Evolutionary conservation across 2,329 filamentous ascomycete genomes (phyloP).

Genomic region (Aureobasidium lini): DNA sequence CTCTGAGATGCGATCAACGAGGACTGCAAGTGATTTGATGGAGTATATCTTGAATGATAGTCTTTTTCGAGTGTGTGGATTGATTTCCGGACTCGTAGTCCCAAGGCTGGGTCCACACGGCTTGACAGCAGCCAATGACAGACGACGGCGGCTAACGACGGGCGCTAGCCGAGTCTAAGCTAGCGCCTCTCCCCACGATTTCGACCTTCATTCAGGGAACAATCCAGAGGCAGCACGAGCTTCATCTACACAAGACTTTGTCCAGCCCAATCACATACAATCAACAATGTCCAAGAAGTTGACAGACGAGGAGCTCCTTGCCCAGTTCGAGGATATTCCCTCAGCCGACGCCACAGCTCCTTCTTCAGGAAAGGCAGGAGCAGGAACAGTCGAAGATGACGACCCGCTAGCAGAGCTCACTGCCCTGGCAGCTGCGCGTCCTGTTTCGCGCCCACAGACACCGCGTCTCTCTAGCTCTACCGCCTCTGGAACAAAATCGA

Average conservation of each 20-base stretch:
- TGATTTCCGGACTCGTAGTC: conserved; percentile 10
- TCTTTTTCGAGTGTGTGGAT: conserved; percentile 12
- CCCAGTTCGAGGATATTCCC: conserved; percentile 39
- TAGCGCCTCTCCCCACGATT: conserved; percentile 1
- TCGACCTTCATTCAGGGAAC: background rate
- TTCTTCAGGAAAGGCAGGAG: conserved; percentile 31
- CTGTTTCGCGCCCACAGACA: conserved; percentile 69
- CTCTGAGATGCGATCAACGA: background rate
- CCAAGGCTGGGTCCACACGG: background rate
- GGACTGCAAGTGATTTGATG: background rate
- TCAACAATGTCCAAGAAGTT: conserved; percentile 26
- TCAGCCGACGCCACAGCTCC: conserved; percentile 43
- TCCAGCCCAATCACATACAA: background rate
- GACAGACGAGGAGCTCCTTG: conserved; percentile 37
- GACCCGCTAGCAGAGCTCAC: conserved; percentile 86
- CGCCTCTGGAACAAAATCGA: conserved; percentile 31
- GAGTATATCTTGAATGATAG: background rate
- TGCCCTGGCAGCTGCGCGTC: conserved; percentile 63
- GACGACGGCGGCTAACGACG: background rate
- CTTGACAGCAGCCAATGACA: conserved; percentile 4
- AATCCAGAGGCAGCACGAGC: background rate
- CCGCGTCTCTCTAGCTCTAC: conserved; percentile 55
- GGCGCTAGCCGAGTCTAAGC: conserved; percentile 4
- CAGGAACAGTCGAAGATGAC: conserved; percentile 40
- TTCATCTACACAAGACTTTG: background rate